Evolutionary conservation across 192 early-diverging fungal species (phyloP).

Genomic region (Podila clonocystis): DNA sequence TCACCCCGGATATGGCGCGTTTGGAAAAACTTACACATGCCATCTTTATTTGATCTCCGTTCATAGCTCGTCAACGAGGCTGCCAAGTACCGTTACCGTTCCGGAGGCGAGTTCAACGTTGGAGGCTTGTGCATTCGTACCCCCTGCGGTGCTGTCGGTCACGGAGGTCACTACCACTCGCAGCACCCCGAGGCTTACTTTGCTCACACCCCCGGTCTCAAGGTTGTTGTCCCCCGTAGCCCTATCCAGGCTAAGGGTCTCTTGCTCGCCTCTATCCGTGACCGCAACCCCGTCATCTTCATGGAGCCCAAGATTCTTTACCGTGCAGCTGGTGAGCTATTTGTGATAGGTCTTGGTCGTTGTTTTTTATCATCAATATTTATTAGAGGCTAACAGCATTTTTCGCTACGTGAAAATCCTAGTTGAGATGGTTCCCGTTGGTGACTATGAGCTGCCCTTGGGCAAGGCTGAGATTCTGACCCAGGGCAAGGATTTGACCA

Average conservation of each 20-base stretch:
- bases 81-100: conserved; percentile 96
- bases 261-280: conserved; percentile 88
- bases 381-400: background rate
- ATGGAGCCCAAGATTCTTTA: conserved; percentile 98
- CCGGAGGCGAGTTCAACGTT: conserved; percentile 90
- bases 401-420: background rate
- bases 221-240: conserved; percentile 90
- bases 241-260: conserved; percentile 97
- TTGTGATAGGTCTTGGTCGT: background rate
- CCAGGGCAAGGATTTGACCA: conserved; percentile 85
- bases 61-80: conserved; percentile 94
- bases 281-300: conserved; percentile 94
- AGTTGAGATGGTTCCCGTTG: conserved; percentile 95
- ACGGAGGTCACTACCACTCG: conserved; percentile 97
- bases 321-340: conserved; percentile 77
- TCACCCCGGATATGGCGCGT: background rate
- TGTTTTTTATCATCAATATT: background rate
- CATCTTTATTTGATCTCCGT: background rate
- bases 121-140: conserved; percentile 92
- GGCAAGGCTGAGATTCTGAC: conserved; percentile 93
- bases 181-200: conserved; percentile 96
- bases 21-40: background rate
- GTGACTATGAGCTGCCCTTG: conserved; percentile 90
- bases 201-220: conserved; percentile 94
- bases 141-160: conserved; percentile 94